Conservation (phyloP, 352 stramenopile species). For the Phytopythium delawarense region DNA sequence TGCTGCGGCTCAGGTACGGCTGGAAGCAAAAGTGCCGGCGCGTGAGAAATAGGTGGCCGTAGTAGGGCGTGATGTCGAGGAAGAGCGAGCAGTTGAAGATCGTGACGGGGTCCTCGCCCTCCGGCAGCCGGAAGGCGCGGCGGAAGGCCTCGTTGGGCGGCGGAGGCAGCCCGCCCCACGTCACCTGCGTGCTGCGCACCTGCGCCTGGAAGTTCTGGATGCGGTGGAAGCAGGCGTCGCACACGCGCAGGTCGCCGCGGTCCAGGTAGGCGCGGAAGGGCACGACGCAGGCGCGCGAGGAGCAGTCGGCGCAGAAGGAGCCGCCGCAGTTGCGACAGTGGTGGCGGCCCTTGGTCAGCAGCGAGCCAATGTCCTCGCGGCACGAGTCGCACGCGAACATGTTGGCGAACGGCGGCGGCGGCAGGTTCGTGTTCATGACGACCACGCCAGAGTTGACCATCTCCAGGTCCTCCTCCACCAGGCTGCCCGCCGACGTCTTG, state of each 20-base stretch:
- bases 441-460: slow-evolving; percentile 34
- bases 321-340: slow-evolving; percentile 80
- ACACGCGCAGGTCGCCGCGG: slow-evolving; percentile 63
- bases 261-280: slow-evolving; percentile 57
- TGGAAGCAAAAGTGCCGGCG: slow-evolving; percentile 66
- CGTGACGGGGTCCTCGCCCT: slow-evolving; percentile 42
- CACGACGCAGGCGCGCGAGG: slow-evolving; percentile 43
- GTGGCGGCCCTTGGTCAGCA: slow-evolving; percentile 65
- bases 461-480: slow-evolving; percentile 46
- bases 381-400: slow-evolving; percentile 75
- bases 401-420: slow-evolving; percentile 66
- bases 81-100: slow-evolving; percentile 81
- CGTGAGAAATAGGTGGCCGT: slow-evolving; percentile 71
- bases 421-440: slow-evolving; percentile 47
- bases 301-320: slow-evolving; percentile 69
- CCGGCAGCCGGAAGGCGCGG: slow-evolving; percentile 39
- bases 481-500: slow-evolving; percentile 27
- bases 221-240: slow-evolving; percentile 64
- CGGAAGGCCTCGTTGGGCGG: slow-evolving; percentile 26
- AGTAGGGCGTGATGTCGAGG: slow-evolving; percentile 61
- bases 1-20: slow-evolving; percentile 28
- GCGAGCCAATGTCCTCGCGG: slow-evolving; percentile 65
- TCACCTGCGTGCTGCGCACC: slow-evolving; percentile 46
- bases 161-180: slow-evolving; percentile 59
- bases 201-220: slow-evolving; percentile 74